phyloP scores from a whole-genome alignment of 345 rosid species.

The Eutrema heterophyllum region DNA sequence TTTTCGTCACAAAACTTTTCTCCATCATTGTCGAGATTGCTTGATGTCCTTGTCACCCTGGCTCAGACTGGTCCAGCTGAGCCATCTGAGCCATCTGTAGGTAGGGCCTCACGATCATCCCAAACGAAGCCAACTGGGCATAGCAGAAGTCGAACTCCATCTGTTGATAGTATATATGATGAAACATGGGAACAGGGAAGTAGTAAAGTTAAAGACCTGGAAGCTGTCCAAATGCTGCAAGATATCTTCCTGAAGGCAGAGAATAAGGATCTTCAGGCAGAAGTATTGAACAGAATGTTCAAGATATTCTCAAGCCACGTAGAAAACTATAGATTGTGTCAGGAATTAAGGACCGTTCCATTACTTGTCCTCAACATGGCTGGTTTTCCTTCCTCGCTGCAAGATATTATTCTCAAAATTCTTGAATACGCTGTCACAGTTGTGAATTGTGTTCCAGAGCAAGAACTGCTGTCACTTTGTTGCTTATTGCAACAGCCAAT shows the following conservation, averaged over 20 bases:
- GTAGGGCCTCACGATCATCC: slow-evolving; percentile 51
- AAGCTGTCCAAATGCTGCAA: slow-evolving; percentile 98
- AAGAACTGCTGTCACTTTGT: slow-evolving; percentile 93
- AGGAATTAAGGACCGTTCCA: slow-evolving; percentile 91
- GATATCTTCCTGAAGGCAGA: slow-evolving; percentile 95
- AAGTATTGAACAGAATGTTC: slow-evolving; percentile 95
- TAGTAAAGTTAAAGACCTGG: slow-evolving; percentile 92
- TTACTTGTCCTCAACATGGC: slow-evolving; percentile 95
- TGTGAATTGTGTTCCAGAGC: slow-evolving; percentile 98
- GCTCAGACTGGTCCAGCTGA: slow-evolving; percentile 88
- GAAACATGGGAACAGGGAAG: slow-evolving; percentile 78
- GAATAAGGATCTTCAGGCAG: slow-evolving; percentile 79
- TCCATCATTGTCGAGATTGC: slow-evolving; percentile 84
- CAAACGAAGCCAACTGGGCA: slow-evolving; percentile 50
- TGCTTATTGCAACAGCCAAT: slow-evolving; percentile 98
- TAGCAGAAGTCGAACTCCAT: slow-evolving; percentile 57
- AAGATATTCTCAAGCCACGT: slow-evolving; percentile 97
- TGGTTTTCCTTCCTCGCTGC: slow-evolving; percentile 86
- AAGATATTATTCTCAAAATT: slow-evolving; percentile 92
- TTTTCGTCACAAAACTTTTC: slow-evolving; percentile 51
- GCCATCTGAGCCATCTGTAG: slow-evolving; percentile 46
- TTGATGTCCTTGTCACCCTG: slow-evolving; percentile 87
- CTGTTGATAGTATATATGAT: slow-evolving; percentile 62
- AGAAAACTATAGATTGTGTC: slow-evolving; percentile 90
- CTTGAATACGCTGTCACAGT: slow-evolving; percentile 99